A percentile compares a stretch with the other conserved stretches of the same genome.
phyloP scores from a whole-genome alignment of 345 rosid genomes.

The Brassica juncea region DNA sequence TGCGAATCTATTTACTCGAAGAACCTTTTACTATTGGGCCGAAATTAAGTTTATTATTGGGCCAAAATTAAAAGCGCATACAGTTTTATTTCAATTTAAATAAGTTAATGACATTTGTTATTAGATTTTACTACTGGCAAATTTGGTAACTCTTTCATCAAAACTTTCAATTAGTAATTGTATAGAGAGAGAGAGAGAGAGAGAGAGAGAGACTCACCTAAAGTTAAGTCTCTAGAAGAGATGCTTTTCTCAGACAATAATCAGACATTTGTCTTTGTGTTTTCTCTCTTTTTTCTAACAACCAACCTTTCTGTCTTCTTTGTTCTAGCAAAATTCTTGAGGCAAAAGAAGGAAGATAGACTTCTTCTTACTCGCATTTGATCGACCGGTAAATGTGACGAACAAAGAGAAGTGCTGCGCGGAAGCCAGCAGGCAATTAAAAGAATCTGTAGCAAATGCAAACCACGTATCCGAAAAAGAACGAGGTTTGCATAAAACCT shows the following conservation, averaged over 20 bases:
- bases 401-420: constrained; percentile 47
- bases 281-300: constrained; percentile 25
- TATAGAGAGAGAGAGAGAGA: no score
- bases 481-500: constrained; percentile 56
- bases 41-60: neutral
- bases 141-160: neutral
- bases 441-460: constrained; percentile 54
- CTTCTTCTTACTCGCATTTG: constrained; percentile 25
- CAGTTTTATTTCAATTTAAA: neutral
- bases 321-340: constrained; percentile 23
- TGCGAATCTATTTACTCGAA: neutral
- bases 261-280: constrained; percentile 19
- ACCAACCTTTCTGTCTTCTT: constrained; percentile 16
- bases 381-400: constrained; percentile 53
- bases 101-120: no score
- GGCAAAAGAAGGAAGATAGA: neutral
- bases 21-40: neutral
- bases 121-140: no score
- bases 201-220: constrained; percentile 18
- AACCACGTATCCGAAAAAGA: constrained; percentile 58
- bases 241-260: constrained; percentile 18
- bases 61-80: constrained; percentile 9
- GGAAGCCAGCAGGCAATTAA: constrained; percentile 49
- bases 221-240: constrained; percentile 26
- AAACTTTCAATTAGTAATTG: no score